Base-by-base conservation (phyloP, 2,329 filamentous ascomycete genomes). In the Aspergillus brunneoviolaceus region DNA sequence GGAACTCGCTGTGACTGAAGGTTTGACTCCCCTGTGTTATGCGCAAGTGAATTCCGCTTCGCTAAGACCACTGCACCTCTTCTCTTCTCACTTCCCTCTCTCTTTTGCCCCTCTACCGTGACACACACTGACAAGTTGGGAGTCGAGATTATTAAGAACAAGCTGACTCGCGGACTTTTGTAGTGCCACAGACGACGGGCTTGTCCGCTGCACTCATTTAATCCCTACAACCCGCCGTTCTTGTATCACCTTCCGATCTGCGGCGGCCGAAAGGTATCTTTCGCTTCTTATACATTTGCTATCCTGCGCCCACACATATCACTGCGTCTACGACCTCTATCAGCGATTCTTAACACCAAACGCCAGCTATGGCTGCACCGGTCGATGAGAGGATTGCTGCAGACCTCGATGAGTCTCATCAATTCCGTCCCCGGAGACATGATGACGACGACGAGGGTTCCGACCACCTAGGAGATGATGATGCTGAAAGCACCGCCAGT, bases 371-470 rank as follows among this genome's bases (percentile, higher is more conserved):
- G 77, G 96, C 96, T 72, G 92, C 92, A 65, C 49, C 57, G 25
- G 89, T 86, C 70, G 87, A 90, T 71, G 92, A 96, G 78, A 87
- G 89, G 33, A 89, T 87, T 47, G 85, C 85, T 45, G 83, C 89
- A 71, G 89, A 92, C 67, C 82, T 87, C 35, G 92, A 96, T 71
- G 92, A 96, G 78, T 90, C 85, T 79, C 84, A 82, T 79, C 85
- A 76, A 80, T 82, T 84, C 19, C 79, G 83, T 63, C 80, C 89
- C 67, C 87, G 91, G 68, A 85, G 89, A 73, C 87, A 90, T 71
- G 92, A 92, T 71, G 90, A 96, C 72, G 93, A 96, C 67, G 93
- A 96, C 72, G 94, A 96, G 68, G 89, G 91, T 70, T 92, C 90
- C 47, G 92, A 35, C 5, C 33, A 35, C 33, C 33, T 89, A 90